phyloP scores from a whole-genome alignment of 495 filamentous ascomycete genomes.

The Talaromyces adpressus region DNA sequence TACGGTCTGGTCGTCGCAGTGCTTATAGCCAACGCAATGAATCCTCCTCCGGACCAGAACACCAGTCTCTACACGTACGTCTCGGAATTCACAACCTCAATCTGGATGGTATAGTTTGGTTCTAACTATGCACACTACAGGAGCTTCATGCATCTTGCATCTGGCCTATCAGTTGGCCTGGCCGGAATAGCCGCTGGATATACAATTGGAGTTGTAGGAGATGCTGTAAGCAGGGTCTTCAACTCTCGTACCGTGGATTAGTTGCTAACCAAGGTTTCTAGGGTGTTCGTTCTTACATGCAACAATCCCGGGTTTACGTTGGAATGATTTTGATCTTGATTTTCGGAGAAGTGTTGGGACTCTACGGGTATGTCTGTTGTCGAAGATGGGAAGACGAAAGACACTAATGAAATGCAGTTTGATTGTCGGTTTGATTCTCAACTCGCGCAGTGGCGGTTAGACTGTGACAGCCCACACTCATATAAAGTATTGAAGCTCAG shows the following conservation, averaged over 20 bases:
- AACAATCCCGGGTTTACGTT: conserved; percentile 90
- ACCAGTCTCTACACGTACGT: conserved; percentile 81
- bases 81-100: not conserved
- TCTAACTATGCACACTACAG: conserved; percentile 26
- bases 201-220: conserved; percentile 91
- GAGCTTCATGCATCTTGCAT: conserved; percentile 88
- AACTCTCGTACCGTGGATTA: too few relatives aligned
- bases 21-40: conserved; percentile 80
- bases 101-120: not conserved
- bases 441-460: conserved; percentile 24
- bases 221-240: conserved; percentile 50
- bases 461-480: not conserved
- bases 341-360: conserved; percentile 94
- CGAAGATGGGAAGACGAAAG: not conserved
- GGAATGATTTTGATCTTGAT: conserved; percentile 98
- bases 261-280: conserved; percentile 13
- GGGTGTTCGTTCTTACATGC: conserved; percentile 92
- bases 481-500: not conserved
- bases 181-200: conserved; percentile 95
- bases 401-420: conserved; percentile 25
- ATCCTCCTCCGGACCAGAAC: conserved; percentile 50
- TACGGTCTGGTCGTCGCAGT: conserved; percentile 96
- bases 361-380: conserved; percentile 70
- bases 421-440: conserved; percentile 52
- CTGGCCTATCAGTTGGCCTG: conserved; percentile 85